Evolutionary conservation across 1,284 basidiomycete species (phyloP), one percentile per base, ranked within the genome.

Genomic region (Vanrija sp.): DNA sequence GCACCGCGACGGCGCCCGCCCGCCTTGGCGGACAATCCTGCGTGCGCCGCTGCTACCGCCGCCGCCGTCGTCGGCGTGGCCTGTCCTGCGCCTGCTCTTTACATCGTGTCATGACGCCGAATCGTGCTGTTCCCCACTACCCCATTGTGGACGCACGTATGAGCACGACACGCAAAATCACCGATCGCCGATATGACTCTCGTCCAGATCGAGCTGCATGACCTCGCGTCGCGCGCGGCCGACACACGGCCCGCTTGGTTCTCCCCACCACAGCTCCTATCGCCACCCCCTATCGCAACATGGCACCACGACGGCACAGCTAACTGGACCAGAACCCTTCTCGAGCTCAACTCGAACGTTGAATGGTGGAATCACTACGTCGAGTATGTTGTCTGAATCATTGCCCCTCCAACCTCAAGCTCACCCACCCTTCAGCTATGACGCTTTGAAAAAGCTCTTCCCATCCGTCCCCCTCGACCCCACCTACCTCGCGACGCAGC

Each of bases 331-430:
- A 83, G 82, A 49, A 83, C 83, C 46, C 87, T 91, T 15, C 82
- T 96, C 61, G 90, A 94, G 72, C 93, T 95, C 78, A 96, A 97
- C 69, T 88, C 90, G 21, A 89, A 94, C 42, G 83, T 91, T 1
- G 93, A 97, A 61, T 97, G 94, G 93, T 88, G 88, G 83, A 88
- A 92, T 66, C 85, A 93, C 62, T 97, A 97, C 72, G 87, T 98
- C 59, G 76, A 78, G 73, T 76, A 54, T 63, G 74, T 34, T 34
- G 34, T 34, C 34, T 34, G 34, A 34, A 34, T 34, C 34, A 34
- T 12, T 12, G 34, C 34, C 34, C 34, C 34, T 68, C 12, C 38
- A 25, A 12, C 28, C n/a, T n/a, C 10, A 9, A 49, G 26, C 29
- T 44, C 43, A 38, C 29, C 9, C 46, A 45, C 51, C 23, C 46